Conservation (phyloP, 148 eudicot species). For the Silene uniflora region DNA sequence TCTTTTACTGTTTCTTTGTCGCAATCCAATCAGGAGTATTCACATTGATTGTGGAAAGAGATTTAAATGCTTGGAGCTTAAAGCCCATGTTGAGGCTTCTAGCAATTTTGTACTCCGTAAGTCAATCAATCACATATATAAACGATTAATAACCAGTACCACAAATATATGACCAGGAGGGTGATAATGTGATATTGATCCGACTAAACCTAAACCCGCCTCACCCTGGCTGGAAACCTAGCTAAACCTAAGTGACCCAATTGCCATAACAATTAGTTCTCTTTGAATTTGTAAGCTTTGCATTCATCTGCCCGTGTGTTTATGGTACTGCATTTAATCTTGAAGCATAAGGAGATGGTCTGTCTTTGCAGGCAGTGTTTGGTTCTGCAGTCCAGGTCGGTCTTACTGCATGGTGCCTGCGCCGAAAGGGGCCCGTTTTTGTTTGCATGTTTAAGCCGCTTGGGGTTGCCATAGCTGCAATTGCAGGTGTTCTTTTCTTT, state of each 20-base stretch:
- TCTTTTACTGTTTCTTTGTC: constrained; percentile 73
- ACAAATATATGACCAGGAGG: too few relatives aligned
- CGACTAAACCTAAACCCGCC: too few relatives aligned
- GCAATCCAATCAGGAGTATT: constrained; percentile 54
- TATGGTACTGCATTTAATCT: neutral
- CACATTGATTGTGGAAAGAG: constrained; percentile 54
- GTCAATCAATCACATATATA: constrained; percentile 9
- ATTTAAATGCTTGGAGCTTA: constrained; percentile 64
- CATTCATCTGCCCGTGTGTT: neutral
- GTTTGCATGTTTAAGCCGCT: constrained; percentile 80
- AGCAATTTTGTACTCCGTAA: constrained; percentile 70
- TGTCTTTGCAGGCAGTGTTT: constrained; percentile 52
- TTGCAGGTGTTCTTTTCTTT: constrained; percentile 47
- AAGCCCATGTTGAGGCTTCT: constrained; percentile 47
- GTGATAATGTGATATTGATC: too few relatives aligned
- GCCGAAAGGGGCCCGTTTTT: constrained; percentile 76
- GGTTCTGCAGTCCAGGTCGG: constrained; percentile 76
- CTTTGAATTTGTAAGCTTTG: too few relatives aligned
- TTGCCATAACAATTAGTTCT: too few relatives aligned
- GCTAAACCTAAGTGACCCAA: too few relatives aligned
- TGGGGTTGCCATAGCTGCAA: constrained; percentile 63
- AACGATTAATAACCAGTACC: neutral
- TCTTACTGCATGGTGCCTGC: constrained; percentile 64
- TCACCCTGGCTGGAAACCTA: too few relatives aligned
- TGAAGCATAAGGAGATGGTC: neutral